Percentiles rank a stretch among this genome's conserved stretches.
Evolutionary conservation across 805 yeast genomes (phyloP).

Genomic region (Starmerella apicola): DNA sequence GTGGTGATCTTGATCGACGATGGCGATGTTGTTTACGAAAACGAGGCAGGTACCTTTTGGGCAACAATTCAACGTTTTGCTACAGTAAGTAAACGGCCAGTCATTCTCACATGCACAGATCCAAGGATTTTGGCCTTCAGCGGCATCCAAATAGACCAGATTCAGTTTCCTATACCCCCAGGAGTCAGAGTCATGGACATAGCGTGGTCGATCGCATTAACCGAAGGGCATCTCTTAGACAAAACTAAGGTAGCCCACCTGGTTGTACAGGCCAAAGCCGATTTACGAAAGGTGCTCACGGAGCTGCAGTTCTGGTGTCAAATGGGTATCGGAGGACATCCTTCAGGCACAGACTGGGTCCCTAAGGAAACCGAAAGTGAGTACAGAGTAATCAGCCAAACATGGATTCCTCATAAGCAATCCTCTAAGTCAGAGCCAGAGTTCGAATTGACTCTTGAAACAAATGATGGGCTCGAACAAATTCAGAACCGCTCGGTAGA

Average conservation of each 20-base stretch:
- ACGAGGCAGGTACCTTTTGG: slow-evolving; percentile 70
- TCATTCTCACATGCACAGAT: slow-evolving; percentile 53
- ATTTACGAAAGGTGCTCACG: slow-evolving; percentile 23
- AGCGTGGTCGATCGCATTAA: slow-evolving; percentile 25
- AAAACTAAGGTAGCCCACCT: slow-evolving; percentile 16
- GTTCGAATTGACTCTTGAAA: background rate
- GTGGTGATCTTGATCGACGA: slow-evolving; percentile 76
- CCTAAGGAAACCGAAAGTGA: slow-evolving; percentile 18
- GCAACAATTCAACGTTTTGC: slow-evolving; percentile 49
- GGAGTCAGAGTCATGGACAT: slow-evolving; percentile 19
- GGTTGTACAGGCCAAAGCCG: slow-evolving; percentile 17
- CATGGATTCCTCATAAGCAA: slow-evolving; percentile 10
- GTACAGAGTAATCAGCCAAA: slow-evolving; percentile 20
- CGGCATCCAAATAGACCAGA: background rate
- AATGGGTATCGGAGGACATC: slow-evolving; percentile 26
- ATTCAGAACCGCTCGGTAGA: too few species aligned
- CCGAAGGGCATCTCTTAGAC: slow-evolving; percentile 28
- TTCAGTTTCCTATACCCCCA: slow-evolving; percentile 2
- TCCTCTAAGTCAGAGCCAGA: background rate
- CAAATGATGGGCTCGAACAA: too few species aligned
- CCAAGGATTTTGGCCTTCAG: slow-evolving; percentile 18
- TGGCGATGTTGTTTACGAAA: slow-evolving; percentile 65
- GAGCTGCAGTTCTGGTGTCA: slow-evolving; percentile 29
- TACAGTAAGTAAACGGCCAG: slow-evolving; percentile 52
- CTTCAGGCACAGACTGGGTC: slow-evolving; percentile 27